Base-by-base conservation (phyloP, 176 grass and related monocot species). In the Zizania latifolia region DNA sequence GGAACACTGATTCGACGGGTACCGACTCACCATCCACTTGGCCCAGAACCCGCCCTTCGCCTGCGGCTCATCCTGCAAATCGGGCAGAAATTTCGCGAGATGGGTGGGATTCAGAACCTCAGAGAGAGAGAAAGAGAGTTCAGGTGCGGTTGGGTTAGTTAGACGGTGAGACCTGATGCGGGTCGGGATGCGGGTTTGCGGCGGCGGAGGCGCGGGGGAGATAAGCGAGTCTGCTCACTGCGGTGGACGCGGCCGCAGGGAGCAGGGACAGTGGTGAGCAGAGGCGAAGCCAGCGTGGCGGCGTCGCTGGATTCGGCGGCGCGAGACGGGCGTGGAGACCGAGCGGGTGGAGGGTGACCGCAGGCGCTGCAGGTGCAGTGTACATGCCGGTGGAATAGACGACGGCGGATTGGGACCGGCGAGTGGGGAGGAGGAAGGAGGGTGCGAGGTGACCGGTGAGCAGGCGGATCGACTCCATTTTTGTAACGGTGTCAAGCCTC, bases 11-110 rank as follows among this genome's bases (percentile, higher is more conserved):
- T 34, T 54, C 19, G 41, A 58, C 21, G 73, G 19, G 1, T 19
- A 51, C 16, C 6, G 61, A 43, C 77, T 87, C 57, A 93, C 81
- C 87, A 67, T 82, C 81, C 84, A 90, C 59, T 83, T 88, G 19
- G 44, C 46, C 78, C 73, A 90, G 55, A 90, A 90, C 6, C 74
- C 48, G n/a, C 44, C 60, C 13, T 76, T 65, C 26, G 36, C 12
- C 30, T 31, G 35, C 2, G 81, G 50, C 57, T 76, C 59, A 38
- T 85, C 87, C 84, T 90, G 53, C 30, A 78, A 57, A 77, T 53
- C 15, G 5, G 58, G 17, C 32, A 29, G 2, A 14, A 61, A 26
- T 68, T 48, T 33, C 13, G 33, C 32, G 35, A 57, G 13, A 10
- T 37, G 55, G 33, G 12, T 46, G 29, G 8, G 41, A 35, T 64